Conservation (phyloP, 2,329 filamentous ascomycete species). For the Helicocarpus griseus region DNA sequence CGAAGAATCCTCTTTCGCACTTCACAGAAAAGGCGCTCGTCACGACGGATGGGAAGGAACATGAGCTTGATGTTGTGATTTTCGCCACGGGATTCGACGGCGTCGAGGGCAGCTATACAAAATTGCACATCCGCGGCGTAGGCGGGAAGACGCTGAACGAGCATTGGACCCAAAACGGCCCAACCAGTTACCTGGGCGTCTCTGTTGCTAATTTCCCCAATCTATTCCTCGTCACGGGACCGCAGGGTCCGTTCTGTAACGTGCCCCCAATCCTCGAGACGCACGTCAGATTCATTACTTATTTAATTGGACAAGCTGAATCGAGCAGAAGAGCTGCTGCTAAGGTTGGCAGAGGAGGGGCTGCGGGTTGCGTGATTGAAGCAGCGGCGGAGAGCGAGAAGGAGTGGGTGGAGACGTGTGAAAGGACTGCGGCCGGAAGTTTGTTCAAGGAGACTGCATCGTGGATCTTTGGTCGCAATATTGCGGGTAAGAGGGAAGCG, state of each 20-base stretch:
- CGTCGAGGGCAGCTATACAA: neutral
- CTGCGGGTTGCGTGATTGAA: slow-evolving; percentile 3
- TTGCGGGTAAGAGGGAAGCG: slow-evolving; percentile 6
- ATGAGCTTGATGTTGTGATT: neutral
- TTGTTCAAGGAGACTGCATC: slow-evolving; percentile 6
- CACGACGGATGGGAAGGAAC: neutral
- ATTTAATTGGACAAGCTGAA: neutral
- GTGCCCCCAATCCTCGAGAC: neutral
- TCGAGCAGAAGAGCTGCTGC: neutral
- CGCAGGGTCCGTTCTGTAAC: neutral
- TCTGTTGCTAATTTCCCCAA: neutral
- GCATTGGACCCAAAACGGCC: neutral
- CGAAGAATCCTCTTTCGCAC: neutral
- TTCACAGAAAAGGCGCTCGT: neutral
- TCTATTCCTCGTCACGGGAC: neutral
- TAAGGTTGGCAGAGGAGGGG: neutral
- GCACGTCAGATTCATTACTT: neutral
- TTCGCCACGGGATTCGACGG: neutral
- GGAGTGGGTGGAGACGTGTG: slow-evolving; percentile 1
- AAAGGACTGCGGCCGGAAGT: slow-evolving; percentile 2
- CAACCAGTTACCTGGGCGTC: neutral
- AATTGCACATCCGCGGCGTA: neutral
- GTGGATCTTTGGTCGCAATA: slow-evolving; percentile 8
- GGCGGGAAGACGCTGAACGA: neutral
- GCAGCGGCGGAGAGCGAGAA: slow-evolving; percentile 6